Conservation (phyloP, 148 eudicot genomes). For the Linanthus parryae region DNA sequence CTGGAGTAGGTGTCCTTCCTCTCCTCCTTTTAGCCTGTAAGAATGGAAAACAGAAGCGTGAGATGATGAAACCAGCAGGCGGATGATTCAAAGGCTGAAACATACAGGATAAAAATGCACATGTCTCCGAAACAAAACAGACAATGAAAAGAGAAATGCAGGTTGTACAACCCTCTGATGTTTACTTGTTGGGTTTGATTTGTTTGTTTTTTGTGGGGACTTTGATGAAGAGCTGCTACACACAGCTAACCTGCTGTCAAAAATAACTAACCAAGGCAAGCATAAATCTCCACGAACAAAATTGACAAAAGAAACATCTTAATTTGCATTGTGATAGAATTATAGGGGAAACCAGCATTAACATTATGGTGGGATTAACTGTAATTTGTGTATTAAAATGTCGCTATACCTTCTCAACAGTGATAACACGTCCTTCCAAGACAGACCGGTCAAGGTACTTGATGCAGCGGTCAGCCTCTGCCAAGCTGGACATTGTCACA, state of each 20-base stretch:
- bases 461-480: conserved; percentile 76
- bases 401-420: conserved; percentile 81
- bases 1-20: conserved; percentile 98
- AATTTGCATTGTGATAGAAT: too few relatives aligned
- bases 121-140: conserved; percentile 19
- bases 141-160: conserved; percentile 55
- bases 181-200: conserved; percentile 50
- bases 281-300: too few relatives aligned
- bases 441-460: conserved; percentile 77
- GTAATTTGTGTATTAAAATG: not conserved
- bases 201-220: conserved; percentile 56
- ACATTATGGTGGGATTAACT: not conserved
- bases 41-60: not conserved
- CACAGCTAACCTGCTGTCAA: conserved; percentile 93
- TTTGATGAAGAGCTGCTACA: conserved; percentile 98
- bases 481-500: conserved; percentile 72
- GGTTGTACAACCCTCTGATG: conserved; percentile 97
- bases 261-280: conserved; percentile 69
- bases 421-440: conserved; percentile 92
- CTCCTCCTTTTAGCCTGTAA: conserved; percentile 78
- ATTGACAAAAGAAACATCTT: conserved; percentile 27
- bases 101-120: not conserved
- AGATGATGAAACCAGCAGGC: not conserved
- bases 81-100: not conserved
- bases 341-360: not conserved